Evolutionary conservation across 768 basidiomycete species (phyloP), one percentile per base, ranked within the genome.

Genomic region (Leccinum olivaceopallidum): DNA sequence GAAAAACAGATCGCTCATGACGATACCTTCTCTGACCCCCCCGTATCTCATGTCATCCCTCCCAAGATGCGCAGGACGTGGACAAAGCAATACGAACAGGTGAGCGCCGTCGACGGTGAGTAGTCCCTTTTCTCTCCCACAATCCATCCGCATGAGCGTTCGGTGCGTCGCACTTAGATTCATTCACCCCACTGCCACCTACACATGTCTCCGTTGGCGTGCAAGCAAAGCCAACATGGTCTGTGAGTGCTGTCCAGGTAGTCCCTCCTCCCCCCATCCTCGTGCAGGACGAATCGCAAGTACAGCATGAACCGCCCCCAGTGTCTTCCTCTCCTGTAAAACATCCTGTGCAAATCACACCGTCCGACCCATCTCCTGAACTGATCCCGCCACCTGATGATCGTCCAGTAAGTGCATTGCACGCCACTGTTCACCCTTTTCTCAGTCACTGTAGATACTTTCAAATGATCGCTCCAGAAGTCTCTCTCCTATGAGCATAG

Each of bases 31-130:
- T 69, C 65, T 52, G 74, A 74, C 56, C 65, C 59, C 13, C 67
- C 75, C n/a, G 52, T 65, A 26, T 71, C 74, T 48, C 75, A 78
- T 58, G 73, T 74, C 58, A 77, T 87, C 30, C 85, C 85, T 49
- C 86, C 86, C 24, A 87, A 86, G 75, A 83, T 87, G 83, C 79
- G 85, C 54, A 80, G 83, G 67, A 80, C 81, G 28, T 87, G 86
- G 85, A 77, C 75, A 48, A 85, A 75, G 68, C 80, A 78, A 67
- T 60, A 69, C 54, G 80, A 84, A 62, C 80, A 81, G 69, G 72
- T 77, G 68, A 77, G 73, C 71, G 65, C 67, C 44, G 64, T 58
- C 9, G 57, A 69, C 64, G 70, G 82, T 83, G 70, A 79, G 82
- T 69, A 56, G 24, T 10, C 26, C 51, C 20, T 24, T 3, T 48